Base-by-base conservation (phyloP, 345 rosid genomes). In the Citrus cavaleriei region DNA sequence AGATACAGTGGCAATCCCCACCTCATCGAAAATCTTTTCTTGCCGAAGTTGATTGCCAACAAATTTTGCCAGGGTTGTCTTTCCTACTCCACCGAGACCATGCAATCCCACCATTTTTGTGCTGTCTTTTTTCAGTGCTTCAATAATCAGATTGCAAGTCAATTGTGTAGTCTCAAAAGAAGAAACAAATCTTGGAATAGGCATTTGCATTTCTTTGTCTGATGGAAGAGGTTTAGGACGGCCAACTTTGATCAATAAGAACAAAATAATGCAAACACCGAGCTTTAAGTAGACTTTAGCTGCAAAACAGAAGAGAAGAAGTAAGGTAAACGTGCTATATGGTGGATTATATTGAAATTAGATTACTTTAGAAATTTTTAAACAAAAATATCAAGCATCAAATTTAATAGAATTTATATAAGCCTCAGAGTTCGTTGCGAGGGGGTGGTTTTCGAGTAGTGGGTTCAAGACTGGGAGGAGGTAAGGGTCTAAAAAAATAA, bases 1-100 rank as follows among this genome's bases (percentile, higher is more conserved):
- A 10, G 80, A 63, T 4, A 81, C 38, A 10, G 35, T 5, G 21
- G 38, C 67, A 2, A 77, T 28, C 30, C 77, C 73, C 0, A 81
- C 76, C n/a, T 25, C 3, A 42, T 77, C 55, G 18, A 81, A 81
- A 55, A 77, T 3, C n/a, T 55, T 72, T 18, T 38, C 24, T 12
- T 51, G 5, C 10, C 4, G 38, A 0, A 72, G 73, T 54, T 63
- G 8, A 5, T 14, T 21, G 3, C 25, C 35, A 9, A 72, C 77
- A 12, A 63, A 74, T 2, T 38, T 72, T 0, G 62, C 84, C 16
- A 81, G 30, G 0, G 78, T 63, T 1, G 67, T 63, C 30, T 63
- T 61, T 10, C 65, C 65, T 0, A 25, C 59, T 7, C 83, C 83
- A 1, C 80, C 80, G 21, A 70, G 22, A 0, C 83, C 83, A 10